Evolutionary conservation across 768 basidiomycete genomes (phyloP), one percentile per base, ranked within the genome.

Genomic region (Phlebiopsis gigantea): DNA sequence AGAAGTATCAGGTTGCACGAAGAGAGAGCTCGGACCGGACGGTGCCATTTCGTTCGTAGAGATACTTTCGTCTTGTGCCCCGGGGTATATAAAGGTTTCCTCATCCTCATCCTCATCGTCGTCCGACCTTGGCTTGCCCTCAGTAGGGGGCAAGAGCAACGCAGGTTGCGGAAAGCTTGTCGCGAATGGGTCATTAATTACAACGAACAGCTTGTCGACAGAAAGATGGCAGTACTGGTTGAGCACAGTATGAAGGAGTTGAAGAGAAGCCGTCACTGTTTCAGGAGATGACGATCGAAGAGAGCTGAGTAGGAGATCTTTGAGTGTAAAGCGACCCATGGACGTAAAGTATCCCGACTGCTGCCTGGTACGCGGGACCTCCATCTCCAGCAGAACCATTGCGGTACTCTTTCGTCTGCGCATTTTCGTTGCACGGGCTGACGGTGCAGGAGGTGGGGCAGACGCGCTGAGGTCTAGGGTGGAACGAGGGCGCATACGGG

Each of bases 341-440:
- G 91, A 85, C 1, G 87, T 93, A 69, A 92, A 90, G 71, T 97
- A 97, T 61, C 84, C 85, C 0, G 90, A 84, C 52, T 77, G 83
- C 57, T 79, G 81, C 55, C 82, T 77, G 15, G 88, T 83, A 14
- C 82, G 82, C 0, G 89, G 87, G 1, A 85, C 85, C 67, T 92
- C 86, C 78, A 90, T 83, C 67, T 93, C 89, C 51, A 97, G 73
- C n/a, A 93, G 74, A n/a, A 81, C 74, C 89, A 96, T 92, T 0
- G 93, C 93, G 48, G 88, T 92, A 62, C 92, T 95, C 70, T 91
- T 91, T 56, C 89, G 79, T 46, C 83, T 75, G 53, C 79, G 75
- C 28, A 77, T 67, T 63, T 80, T 86, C 43, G 66, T 71, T 22
- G 76, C 71, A 55, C 63, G 26, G 68, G 67, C 56, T 61, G 73